Evolutionary conservation across 495 filamentous ascomycete genomes (phyloP), one percentile per base, ranked within the genome.

Genomic region (Pyronema omphalodes): DNA sequence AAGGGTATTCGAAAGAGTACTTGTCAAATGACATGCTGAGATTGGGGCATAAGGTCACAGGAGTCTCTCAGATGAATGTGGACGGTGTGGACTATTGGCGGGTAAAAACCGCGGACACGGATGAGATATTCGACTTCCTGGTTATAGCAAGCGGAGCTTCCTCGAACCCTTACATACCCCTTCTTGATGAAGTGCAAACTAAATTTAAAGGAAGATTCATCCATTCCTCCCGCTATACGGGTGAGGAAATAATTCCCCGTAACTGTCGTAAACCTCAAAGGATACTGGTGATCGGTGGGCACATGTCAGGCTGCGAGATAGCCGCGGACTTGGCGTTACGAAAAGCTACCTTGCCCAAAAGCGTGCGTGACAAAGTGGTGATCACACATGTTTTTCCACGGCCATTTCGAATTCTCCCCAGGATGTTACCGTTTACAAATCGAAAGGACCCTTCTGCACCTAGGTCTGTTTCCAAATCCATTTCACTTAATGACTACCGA

Each of bases 241-340:
- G 59, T 59, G 73, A 34, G 52, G 70, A 54, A 55, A 55, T 40
- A 51, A 76, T 44, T 19, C 73, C 12, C 55, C 66, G 56, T 0
- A 5, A 29, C 23, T 2, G 2, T 29, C 5, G 23, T 5, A 66
- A 58, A 12, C 65, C 65, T 0, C 72, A 75, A 15, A 83, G 81
- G 59, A 76, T 93, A 47, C 73, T 88, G 3, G 74, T 94, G 9
- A 73, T 89, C 7, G 87, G 87, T 3, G 86, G 86, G 1, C 83
- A 84, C 54, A 86, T 93, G 76, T 89, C 83, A 12, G 85, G 84
- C 0, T 74, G 79, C 7, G 87, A 93, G 69, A 77, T 80, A 40
- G 84, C 83, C 5, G 78, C 80, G 15, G 75, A 78, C 3, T 71
- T 88, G 37, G 86, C 85, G 11, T 71, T 80, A 14, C 76, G 83